Evolutionary conservation across 2,329 filamentous ascomycete genomes (phyloP).

Genomic region (Cladosporium sp.): DNA sequence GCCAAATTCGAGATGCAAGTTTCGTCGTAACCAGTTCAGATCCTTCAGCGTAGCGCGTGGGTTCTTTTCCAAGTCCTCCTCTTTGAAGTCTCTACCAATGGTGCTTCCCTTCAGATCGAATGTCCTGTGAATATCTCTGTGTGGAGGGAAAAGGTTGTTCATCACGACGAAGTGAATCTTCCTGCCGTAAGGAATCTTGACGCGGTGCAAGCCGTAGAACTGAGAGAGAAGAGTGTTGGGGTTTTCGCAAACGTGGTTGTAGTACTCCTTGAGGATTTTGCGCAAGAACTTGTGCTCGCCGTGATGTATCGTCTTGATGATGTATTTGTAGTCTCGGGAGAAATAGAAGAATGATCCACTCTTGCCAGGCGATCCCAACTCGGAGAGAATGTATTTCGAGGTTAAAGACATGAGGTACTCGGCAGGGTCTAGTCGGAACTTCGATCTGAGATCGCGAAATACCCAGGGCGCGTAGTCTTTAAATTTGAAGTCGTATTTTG

Average conservation of each 20-base stretch:
- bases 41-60: conserved; percentile 93
- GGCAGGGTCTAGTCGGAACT: conserved; percentile 88
- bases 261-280: conserved; percentile 85
- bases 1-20: conserved; percentile 81
- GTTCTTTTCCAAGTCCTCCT: conserved; percentile 82
- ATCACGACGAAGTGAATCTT: conserved; percentile 99
- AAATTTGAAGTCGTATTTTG: conserved; percentile 99
- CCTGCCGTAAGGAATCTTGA: conserved; percentile 96
- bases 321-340: conserved; percentile 98
- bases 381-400: conserved; percentile 96
- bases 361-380: conserved; percentile 94
- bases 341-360: conserved; percentile 99
- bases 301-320: conserved; percentile 99
- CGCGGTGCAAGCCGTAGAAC: conserved; percentile 93
- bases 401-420: conserved; percentile 98
- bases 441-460: conserved; percentile 82
- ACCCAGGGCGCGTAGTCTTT: conserved; percentile 99
- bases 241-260: conserved; percentile 84
- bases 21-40: conserved; percentile 87
- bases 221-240: conserved; percentile 96
- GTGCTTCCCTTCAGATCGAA: conserved; percentile 97
- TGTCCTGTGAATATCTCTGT: conserved; percentile 93
- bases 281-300: conserved; percentile 83
- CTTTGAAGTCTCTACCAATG: conserved; percentile 82
- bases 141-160: conserved; percentile 98